A percentile compares a stretch with the other conserved stretches of the same genome.
These are phyloP conservation scores for Croton laevigatus DNA, from an alignment of 441 rosid genomes.

Conservation along the genomic window DNA sequence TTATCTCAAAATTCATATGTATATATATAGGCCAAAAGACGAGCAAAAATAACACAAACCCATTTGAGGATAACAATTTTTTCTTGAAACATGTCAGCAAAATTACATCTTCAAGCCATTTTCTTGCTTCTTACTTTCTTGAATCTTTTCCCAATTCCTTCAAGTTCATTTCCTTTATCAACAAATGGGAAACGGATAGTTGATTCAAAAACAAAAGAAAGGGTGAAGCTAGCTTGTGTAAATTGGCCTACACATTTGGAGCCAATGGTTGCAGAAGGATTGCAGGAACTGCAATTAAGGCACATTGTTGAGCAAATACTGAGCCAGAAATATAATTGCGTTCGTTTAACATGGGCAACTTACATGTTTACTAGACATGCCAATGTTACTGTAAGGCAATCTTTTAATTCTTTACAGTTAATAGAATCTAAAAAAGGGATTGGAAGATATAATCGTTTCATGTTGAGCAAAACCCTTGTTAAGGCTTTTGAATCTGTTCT, in stretches of 20 bases:
- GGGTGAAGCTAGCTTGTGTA: constrained; percentile 70
- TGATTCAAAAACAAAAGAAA: constrained; percentile 38
- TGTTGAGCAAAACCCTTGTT: constrained; percentile 21
- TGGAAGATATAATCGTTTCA: constrained; percentile 23
- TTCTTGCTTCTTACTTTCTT: constrained; percentile 8
- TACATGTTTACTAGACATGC: constrained; percentile 46
- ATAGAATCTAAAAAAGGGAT: constrained; percentile 23
- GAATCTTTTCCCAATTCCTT: not conserved
- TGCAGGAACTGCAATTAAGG: constrained; percentile 53
- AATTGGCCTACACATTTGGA: constrained; percentile 77
- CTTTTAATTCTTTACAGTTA: constrained; percentile 26
- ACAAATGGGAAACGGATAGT: constrained; percentile 68
- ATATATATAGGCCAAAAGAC: not conserved
- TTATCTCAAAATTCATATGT: too few relatives aligned
- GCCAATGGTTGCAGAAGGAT: constrained; percentile 66
- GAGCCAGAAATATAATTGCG: constrained; percentile 61
- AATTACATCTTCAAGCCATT: not conserved
- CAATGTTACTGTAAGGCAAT: constrained; percentile 14
- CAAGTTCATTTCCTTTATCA: constrained; percentile 47
- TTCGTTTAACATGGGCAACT: constrained; percentile 73
- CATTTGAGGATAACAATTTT: not conserved
- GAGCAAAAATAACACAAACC: not conserved
- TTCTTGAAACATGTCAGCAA: constrained; percentile 1
- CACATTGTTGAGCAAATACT: constrained; percentile 32
- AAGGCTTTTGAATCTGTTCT: constrained; percentile 51